A percentile compares a stretch with the other conserved stretches of the same genome.
Evolutionary conservation across 2,329 filamentous ascomycete species (phyloP).

Genomic region (Diaporthe ilicicola): DNA sequence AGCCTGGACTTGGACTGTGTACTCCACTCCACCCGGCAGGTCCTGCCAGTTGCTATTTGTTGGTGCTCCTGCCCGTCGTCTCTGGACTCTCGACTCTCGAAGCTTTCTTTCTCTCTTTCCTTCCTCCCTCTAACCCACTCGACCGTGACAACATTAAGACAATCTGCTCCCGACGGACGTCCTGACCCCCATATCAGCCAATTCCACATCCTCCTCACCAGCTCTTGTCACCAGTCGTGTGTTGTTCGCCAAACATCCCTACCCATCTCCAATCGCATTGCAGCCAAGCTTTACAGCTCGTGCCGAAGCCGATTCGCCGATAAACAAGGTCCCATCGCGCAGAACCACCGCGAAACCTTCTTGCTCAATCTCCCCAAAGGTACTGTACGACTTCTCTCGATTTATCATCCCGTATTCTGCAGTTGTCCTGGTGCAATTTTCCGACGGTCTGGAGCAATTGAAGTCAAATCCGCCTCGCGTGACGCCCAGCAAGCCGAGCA

Average conservation of each 20-base stretch:
- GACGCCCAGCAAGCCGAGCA: constrained; percentile 11
- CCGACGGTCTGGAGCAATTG: neutral
- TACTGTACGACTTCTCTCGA: constrained; percentile 15
- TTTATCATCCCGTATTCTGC: neutral
- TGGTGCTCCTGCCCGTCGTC: constrained; percentile 27
- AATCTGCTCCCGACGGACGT: constrained; percentile 25
- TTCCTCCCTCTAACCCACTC: constrained; percentile 32
- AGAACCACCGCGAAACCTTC: neutral
- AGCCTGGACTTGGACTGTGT: neutral
- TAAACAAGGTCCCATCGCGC: constrained; percentile 28
- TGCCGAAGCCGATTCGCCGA: constrained; percentile 29
- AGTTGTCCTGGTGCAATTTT: neutral
- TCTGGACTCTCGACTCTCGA: neutral
- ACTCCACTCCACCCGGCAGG: constrained; percentile 6
- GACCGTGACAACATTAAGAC: constrained; percentile 26
- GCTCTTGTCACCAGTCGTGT: constrained; percentile 33
- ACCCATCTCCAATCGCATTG: constrained; percentile 1
- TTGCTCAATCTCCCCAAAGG: constrained; percentile 16
- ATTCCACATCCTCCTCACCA: constrained; percentile 29
- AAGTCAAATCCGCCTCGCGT: neutral
- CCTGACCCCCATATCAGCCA: constrained; percentile 8
- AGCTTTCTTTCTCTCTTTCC: constrained; percentile 1
- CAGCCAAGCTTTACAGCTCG: constrained; percentile 22
- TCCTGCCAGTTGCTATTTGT: constrained; percentile 32
- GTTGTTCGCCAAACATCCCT: constrained; percentile 30